Evolutionary conservation across 2,329 filamentous ascomycete genomes (phyloP), one percentile per base, ranked within the genome.

Genomic region (Fusarium metavorans): DNA sequence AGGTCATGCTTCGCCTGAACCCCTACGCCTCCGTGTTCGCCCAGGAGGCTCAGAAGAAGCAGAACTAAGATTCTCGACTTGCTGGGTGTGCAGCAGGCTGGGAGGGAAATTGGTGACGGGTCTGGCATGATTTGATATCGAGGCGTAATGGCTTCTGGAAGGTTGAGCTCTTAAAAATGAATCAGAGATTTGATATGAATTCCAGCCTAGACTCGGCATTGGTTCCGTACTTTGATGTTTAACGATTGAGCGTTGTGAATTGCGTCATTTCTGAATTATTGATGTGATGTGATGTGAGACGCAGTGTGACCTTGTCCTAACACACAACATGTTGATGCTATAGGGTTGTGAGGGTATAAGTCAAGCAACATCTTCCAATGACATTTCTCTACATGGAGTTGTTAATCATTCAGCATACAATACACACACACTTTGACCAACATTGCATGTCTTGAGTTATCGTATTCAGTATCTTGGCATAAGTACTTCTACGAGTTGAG

Each of bases 1-100:
- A 98, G 91, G 93, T 99, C 80, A 92, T 98, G 87, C 94, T 99
- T 84, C 94, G 97, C 83, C 94, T 99, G 86, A 99, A 99, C 93
- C 97, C 97, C 76, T 99, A 99, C 88, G 96, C 97, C 80, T 90
- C 93, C 81, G 92, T 94, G 75, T 99, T 97, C 88, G 89, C 92
- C 81, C 94, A 97, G 91, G 91, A 84, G 78, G 66, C 82, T 68
- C 82, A 84, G 80, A 84, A 84, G 82, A 83, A 83, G 81, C 82
- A 82, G 80, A 72, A 80, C 63, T 84, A 84, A 80, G 76, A 18
- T 76, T 70, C 64, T 71, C 74, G 67, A 74, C 78, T 81, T 76
- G 77, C 82, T 84, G 82, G 82, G 82, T 84, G 82, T 81, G 82
- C 82, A 84, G 82, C 74, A 73, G 71, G 80, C 73, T 78, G 72